Evolutionary conservation across 345 rosid genomes (phyloP), one percentile per base, ranked within the genome.

Genomic region (Gossypium bickii): DNA sequence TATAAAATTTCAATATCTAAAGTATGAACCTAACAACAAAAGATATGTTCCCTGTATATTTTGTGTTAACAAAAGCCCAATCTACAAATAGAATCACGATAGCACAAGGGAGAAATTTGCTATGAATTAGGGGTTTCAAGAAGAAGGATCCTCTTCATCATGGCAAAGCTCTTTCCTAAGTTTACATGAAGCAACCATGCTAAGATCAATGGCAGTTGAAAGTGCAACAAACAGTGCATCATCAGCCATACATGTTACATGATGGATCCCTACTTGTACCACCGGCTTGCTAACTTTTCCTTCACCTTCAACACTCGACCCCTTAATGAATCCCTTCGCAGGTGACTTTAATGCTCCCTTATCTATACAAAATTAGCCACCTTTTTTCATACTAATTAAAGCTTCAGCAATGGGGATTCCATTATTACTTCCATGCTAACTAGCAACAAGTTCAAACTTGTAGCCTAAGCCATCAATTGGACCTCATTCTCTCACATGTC

Each of bases 401-500:
- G 82, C 91, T 80, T 93, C 82, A 3, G 97, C 92, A 41, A 93
- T 89, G 5, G 90, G 82, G 72, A 90, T 85, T 63, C 95, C 81
- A 44, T 85, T 77, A 24, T 83, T 85, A 7, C 92, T 88, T 27
- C 92, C 91, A n/a, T 65, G 83, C 45, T 15, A 18, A 51, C 86
- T 90, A 0, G 86, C 88, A 16, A 89, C 91, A 3, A 93, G 91
- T 89, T 93, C 98, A 74, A 93, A 89, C 82, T 87, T 92, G 86
- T 93, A 90, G 51, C 98, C 96, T 52, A 93, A 81, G 11, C 98
- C 96, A 74, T 92, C 98, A 0, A 87, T 58, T 6, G 96, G 80
- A 18, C 97, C 96, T 61, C 96, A 78, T 77, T 93, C 98, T 22
- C 96, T 84, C 98, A n/a, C 98, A 92, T 0, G 97, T 97, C 82